Evolutionary conservation across 805 yeast species (phyloP), one percentile per base, ranked within the genome.

Genomic region (Saitoella complicata): DNA sequence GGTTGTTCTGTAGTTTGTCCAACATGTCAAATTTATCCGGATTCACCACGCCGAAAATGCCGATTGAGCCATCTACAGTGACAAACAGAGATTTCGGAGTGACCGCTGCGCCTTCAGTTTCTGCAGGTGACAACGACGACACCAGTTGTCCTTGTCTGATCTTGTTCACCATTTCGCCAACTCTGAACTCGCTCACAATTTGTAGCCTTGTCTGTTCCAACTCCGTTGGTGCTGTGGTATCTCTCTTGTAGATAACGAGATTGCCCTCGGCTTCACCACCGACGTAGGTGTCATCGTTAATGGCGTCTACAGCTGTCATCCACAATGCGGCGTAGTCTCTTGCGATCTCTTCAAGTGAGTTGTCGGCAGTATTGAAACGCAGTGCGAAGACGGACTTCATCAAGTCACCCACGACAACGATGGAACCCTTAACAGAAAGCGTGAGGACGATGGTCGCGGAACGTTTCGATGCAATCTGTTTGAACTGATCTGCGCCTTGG

Each of bases 181-280:
- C 40, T 7, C 39, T 13, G 48, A 43, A 41, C n/a, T 30, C n/a
- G n/a, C 21, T n/a, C 31, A 11, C 8, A 5, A 37, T n/a, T 10
- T 32, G 38, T 7, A 41, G 29, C 7, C 11, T 13, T 13, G 30
- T 29, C 6, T 31, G 13, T n/a, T 45, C 46, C 37, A 36, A 9
- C 31, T 29, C 12, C 29, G 34, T 21, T 8, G 35, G 30, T 7
- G 38, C 39, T 7, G 36, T 39, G 5, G 10, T 43, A 5, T 45
- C 48, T 9, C 43, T 31, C 9, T 38, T 30, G 31, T 46, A 44
- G 4, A 48, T 44, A 6, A 48, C 54, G 32, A 51, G 38, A 32
- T 51, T 51, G 6, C 54, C 54, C 34, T 51, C 53, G 2, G 54
- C 54, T 32, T 51, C 54, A 4, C 45, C 45, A 4, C 49, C 54